A percentile compares a stretch with the other conserved stretches of the same genome.
These are phyloP conservation scores for Euphorbia tirucalli DNA, from an alignment of 345 rosid species.

Conservation along the genomic window DNA sequence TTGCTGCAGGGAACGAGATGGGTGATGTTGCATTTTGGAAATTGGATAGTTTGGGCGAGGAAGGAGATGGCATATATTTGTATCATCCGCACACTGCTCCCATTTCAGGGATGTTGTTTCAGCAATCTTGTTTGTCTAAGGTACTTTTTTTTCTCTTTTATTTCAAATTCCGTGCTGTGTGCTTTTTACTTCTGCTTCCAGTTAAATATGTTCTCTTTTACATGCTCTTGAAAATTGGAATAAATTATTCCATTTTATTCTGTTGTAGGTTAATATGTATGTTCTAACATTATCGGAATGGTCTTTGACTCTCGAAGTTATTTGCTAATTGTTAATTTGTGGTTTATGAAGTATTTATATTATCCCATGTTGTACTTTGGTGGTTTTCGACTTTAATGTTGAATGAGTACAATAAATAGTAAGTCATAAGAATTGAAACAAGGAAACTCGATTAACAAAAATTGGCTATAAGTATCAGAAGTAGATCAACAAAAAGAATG, in stretches of 20 bases:
- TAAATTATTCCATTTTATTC: background rate
- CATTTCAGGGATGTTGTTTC: constrained; percentile 59
- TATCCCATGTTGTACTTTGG: background rate
- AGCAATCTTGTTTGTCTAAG: constrained; percentile 55
- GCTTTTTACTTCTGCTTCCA: background rate
- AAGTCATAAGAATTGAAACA: background rate
- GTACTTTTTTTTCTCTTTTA: constrained; percentile 41
- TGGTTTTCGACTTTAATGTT: background rate
- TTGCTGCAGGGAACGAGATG: constrained; percentile 60
- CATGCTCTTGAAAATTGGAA: background rate
- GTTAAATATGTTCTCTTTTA: background rate
- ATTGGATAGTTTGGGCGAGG: constrained; percentile 38
- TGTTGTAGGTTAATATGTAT: background rate
- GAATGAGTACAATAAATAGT: no score
- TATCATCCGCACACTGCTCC: constrained; percentile 57
- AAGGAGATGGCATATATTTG: constrained; percentile 51
- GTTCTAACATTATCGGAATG: background rate
- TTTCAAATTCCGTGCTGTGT: background rate
- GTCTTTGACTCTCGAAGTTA: background rate
- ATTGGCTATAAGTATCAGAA: background rate
- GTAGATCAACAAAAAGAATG: background rate
- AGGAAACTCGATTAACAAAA: background rate
- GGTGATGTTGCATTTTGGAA: constrained; percentile 85
- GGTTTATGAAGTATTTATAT: background rate
- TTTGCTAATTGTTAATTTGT: background rate